phyloP scores from a whole-genome alignment of 106 monocot species.

The Dendrobium nobile region DNA sequence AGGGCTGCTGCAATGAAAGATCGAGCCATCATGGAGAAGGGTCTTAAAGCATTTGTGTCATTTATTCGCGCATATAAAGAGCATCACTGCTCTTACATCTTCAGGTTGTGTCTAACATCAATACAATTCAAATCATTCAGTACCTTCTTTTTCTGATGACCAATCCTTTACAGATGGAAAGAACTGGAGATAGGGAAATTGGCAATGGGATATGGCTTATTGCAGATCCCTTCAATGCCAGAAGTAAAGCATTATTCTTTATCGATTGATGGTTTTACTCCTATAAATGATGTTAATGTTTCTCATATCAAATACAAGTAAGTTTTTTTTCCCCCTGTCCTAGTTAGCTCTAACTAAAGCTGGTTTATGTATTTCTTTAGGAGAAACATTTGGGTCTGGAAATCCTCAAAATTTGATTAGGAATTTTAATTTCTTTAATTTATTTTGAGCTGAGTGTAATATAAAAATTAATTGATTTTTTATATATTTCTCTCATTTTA shows the following conservation, averaged over 20 bases:
- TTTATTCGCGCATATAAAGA: constrained; percentile 95
- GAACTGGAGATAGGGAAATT: constrained; percentile 90
- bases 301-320: constrained; percentile 83
- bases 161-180: constrained; percentile 63
- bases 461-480: no score
- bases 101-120: constrained; percentile 38
- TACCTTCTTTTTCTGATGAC: background rate
- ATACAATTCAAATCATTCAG: background rate
- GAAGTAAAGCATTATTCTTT: constrained; percentile 94
- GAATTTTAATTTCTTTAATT: no score
- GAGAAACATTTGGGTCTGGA: no score
- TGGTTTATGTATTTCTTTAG: no score
- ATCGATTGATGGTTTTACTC: constrained; percentile 65
- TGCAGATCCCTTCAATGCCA: constrained; percentile 91
- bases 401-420: no score
- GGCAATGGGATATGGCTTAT: constrained; percentile 89
- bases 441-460: no score
- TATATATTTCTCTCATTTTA: no score
- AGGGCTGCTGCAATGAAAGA: constrained; percentile 72
- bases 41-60: constrained; percentile 97
- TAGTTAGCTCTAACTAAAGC: no score
- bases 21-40: constrained; percentile 94
- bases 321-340: constrained; percentile 2
- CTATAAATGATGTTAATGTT: constrained; percentile 53
- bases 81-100: constrained; percentile 92